These are phyloP conservation scores for Elongisporangium undulatum DNA, from an alignment of 352 stramenopile species.

Conservation along the genomic window DNA sequence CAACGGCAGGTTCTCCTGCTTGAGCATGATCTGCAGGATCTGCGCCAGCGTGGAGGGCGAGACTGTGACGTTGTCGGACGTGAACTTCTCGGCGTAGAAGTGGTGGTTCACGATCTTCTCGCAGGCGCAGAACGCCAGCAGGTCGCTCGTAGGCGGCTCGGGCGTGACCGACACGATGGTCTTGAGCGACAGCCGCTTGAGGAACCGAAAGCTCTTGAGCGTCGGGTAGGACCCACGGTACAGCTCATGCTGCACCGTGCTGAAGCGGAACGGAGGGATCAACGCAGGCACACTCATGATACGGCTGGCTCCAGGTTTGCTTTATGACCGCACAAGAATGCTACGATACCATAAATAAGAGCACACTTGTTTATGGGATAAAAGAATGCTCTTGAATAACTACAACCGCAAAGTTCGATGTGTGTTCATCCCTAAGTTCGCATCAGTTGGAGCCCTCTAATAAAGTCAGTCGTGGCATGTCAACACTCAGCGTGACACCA, in stretches of 20 bases:
- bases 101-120: slow-evolving; percentile 74
- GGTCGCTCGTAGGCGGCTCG: slow-evolving; percentile 70
- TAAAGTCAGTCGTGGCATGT: background rate
- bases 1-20: slow-evolving; percentile 70
- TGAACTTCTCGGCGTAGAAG: slow-evolving; percentile 87
- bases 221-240: slow-evolving; percentile 82
- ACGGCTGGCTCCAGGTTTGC: slow-evolving; percentile 13
- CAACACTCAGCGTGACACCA: background rate
- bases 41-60: slow-evolving; percentile 63
- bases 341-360: background rate
- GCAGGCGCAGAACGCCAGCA: slow-evolving; percentile 61
- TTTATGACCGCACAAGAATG: background rate
- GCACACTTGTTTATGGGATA: background rate
- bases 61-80: slow-evolving; percentile 83
- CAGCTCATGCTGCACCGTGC: slow-evolving; percentile 71
- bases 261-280: slow-evolving; percentile 87
- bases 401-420: background rate
- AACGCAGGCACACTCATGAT: slow-evolving; percentile 58
- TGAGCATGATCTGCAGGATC: slow-evolving; percentile 77
- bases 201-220: slow-evolving; percentile 85
- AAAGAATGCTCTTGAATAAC: background rate
- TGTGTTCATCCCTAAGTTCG: background rate
- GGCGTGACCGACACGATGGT: slow-evolving; percentile 80
- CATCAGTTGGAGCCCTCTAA: background rate
- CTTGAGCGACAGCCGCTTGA: slow-evolving; percentile 66